phyloP scores from a whole-genome alignment of 163 green algal genomes.

The Picocystis sp. region DNA sequence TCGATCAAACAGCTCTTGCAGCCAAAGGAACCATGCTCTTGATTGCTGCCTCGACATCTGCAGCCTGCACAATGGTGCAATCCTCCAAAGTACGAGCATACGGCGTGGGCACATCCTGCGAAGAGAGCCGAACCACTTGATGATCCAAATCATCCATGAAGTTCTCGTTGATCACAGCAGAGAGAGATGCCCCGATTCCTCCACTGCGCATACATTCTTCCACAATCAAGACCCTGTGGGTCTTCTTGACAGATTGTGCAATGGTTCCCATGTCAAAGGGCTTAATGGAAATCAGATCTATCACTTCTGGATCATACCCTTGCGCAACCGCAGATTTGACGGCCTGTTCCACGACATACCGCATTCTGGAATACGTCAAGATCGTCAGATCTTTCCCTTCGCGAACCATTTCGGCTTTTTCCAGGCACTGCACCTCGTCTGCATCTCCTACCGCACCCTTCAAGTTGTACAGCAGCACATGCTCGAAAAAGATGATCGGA shows the following conservation, averaged over 20 bases:
- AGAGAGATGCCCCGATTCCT: constrained; percentile 85
- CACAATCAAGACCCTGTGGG: constrained; percentile 67
- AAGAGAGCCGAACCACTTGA: constrained; percentile 64
- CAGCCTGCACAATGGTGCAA: constrained; percentile 78
- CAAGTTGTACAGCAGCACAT: constrained; percentile 92
- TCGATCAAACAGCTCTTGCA: no score
- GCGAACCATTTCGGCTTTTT: constrained; percentile 69
- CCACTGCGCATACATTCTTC: constrained; percentile 96
- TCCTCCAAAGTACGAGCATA: constrained; percentile 87
- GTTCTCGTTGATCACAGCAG: constrained; percentile 73
- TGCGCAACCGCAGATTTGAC: constrained; percentile 68
- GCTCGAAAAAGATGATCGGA: constrained; percentile 91
- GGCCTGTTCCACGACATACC: constrained; percentile 60
- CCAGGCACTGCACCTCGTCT: constrained; percentile 41
- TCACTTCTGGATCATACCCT: constrained; percentile 79
- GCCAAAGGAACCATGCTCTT: neutral
- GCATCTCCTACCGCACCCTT: constrained; percentile 43
- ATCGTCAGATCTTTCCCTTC: constrained; percentile 72
- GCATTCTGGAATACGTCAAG: constrained; percentile 87
- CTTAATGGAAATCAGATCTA: constrained; percentile 92
- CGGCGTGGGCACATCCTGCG: constrained; percentile 81
- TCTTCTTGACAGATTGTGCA: constrained; percentile 69
- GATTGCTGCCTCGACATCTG: constrained; percentile 33
- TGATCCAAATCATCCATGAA: constrained; percentile 88
- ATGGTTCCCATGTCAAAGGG: constrained; percentile 94